Base-by-base conservation (phyloP, 306 rosid genomes). In the Potentilla sterilis region DNA sequence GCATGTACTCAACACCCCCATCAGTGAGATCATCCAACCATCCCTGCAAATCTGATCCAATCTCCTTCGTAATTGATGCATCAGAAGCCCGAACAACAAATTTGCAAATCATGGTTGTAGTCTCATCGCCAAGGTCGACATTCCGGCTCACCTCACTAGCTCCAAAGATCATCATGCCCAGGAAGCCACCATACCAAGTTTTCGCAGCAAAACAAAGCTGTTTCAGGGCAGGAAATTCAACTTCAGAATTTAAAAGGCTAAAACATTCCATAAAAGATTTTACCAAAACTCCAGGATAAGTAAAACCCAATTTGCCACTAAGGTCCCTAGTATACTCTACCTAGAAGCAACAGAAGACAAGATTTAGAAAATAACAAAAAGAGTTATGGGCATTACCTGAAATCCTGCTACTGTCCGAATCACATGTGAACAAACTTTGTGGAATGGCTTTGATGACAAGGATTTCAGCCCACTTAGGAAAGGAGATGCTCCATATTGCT, bases 111-210 rank as follows among this genome's bases (percentile, higher is more conserved):
- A 95, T 95, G 73, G 96, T 88, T 0, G 99, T 95, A 10, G 98
- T 95, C 80, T 95, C 99, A 67, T 95, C 99, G 49, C 99, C 99
- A 82, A 95, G 81, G 84, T 95, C 99, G 72, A 95, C 86, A 19
- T 95, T 92, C 88, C 99, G 87, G 81, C 99, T 95, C 74, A 95
- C 99, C 85, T 95, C 98, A 81, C 99, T 95, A 55, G 99, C 97
- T 81, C 99, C 99, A 71, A 95, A 95, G 78, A 95, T 88, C 99
- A 95, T 88, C 97, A 95, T 44, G 76, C 98, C 97, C 82, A 95
- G 80, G 83, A 95, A 95, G 67, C 98, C 99, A 62, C 99, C 99
- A 35, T 90, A 93, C 99, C 98, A 95, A 4, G 99, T 95, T 88
- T 92, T 95, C 67, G 99, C 97, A 81, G 97, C 91, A 84, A 89